Evolutionary conservation across 208 protist species (phyloP), one percentile per base, ranked within the genome.

Genomic region (Leishmania martiniquensis): DNA sequence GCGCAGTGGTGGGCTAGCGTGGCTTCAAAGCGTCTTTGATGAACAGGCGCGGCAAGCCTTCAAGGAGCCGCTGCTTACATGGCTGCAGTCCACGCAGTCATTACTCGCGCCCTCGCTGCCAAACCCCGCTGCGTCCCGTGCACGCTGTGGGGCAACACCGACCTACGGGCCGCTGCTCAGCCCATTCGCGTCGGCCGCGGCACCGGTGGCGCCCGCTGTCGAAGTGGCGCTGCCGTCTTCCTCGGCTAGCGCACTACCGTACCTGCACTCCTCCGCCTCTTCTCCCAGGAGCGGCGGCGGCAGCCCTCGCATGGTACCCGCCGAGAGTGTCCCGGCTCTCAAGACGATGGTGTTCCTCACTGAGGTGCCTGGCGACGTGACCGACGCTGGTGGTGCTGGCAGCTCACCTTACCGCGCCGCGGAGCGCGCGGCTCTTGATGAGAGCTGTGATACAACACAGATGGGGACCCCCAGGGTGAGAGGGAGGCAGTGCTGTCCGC

Each of bases 11-110:
- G 79, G 74, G 59, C 7, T 83, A 34, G 79, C 45, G 68, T 83
- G 79, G 79, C 74, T 83, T 73, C 73, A 78, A 67, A 52, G 60
- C 15, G 59, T 54, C 13, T 51, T 78, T 59, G 59, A 37, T 42
- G 57, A 79, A 42, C 79, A 83, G 69, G 62, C 52, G 20, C 42
- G 6, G 34, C 65, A 29, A 54, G 69, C 74, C 47, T 78, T 83
- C 51, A 29, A n/a, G 9, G 68, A 83, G 74, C 79, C 79, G 67
- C 74, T 29, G 39, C 79, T 83, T 10, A 17, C 42, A n/a, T 59
- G 34, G 72, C 6, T 5, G 6, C 73, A 29, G 20, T n/a, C n/a
- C n/a, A n/a, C n/a, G n/a, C n/a, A n/a, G n/a, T n/a, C n/a, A n/a
- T n/a, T n/a, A n/a, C 9, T 37, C 59, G 44, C 29, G 59, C 20